Conservation (phyloP, 768 basidiomycete species). For the Pisolithus microcarpus region DNA sequence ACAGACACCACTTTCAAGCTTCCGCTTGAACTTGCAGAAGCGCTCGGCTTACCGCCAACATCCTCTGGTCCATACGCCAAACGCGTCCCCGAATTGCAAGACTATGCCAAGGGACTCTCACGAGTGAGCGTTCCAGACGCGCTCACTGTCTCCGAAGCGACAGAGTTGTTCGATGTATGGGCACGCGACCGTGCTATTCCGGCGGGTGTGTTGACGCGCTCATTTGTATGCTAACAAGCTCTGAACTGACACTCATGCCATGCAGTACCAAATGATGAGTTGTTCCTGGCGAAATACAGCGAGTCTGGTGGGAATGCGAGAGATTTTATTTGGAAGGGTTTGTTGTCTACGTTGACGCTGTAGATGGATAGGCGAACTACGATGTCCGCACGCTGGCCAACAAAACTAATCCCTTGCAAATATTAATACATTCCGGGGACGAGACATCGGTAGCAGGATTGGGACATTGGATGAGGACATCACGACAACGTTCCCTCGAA, state of each 20-base stretch:
- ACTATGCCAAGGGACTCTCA: conserved; percentile 50
- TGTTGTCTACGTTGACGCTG: conserved; percentile 31
- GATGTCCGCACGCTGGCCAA: too few relatives aligned
- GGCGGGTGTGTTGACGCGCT: conserved; percentile 31
- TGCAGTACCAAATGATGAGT: conserved; percentile 49
- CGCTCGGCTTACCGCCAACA: conserved; percentile 42
- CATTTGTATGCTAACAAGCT: neutral
- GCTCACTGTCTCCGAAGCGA: conserved; percentile 61
- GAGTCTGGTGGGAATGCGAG: conserved; percentile 74
- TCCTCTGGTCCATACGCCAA: conserved; percentile 49
- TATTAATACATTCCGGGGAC: too few relatives aligned
- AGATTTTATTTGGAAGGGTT: conserved; percentile 67
- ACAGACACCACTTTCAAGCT: conserved; percentile 52
- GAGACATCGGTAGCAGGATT: too few relatives aligned
- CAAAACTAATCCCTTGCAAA: too few relatives aligned
- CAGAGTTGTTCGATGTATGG: conserved; percentile 72
- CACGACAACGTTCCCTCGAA: too few relatives aligned
- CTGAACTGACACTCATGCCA: neutral
- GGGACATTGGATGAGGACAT: too few relatives aligned
- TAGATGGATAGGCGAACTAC: conserved; percentile 4
- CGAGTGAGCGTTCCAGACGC: conserved; percentile 48
- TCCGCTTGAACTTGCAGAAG: conserved; percentile 58
- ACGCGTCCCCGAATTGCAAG: conserved; percentile 40
- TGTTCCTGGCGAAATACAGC: conserved; percentile 72
- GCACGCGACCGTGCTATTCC: conserved; percentile 51